phyloP scores from a whole-genome alignment of 129 eudicot species.

The Daucus carota region DH1_v3.0 NC_030386.2:7496001-7496500 shows the following conservation, averaged over 20 bases:
- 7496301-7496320: too few species aligned
- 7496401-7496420: neutral
- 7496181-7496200: neutral
- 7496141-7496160: neutral
- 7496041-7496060: neutral
- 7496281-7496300: too few species aligned
- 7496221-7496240: too few species aligned
- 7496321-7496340: too few species aligned
- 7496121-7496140: neutral
- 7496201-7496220: too few species aligned
- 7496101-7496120: neutral
- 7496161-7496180: neutral
- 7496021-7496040: conserved; percentile 1
- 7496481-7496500: neutral
- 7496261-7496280: too few species aligned
- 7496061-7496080: neutral
- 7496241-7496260: too few species aligned
- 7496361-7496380: neutral
- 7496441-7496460: neutral
- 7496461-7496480: neutral
- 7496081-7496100: neutral
- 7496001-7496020: conserved; percentile 36
- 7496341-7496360: too few species aligned
- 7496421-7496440: neutral
- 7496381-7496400: neutral